Evolutionary conservation across 2,329 filamentous ascomycete genomes (phyloP).

Genomic region (Colletotrichum lini): DNA sequence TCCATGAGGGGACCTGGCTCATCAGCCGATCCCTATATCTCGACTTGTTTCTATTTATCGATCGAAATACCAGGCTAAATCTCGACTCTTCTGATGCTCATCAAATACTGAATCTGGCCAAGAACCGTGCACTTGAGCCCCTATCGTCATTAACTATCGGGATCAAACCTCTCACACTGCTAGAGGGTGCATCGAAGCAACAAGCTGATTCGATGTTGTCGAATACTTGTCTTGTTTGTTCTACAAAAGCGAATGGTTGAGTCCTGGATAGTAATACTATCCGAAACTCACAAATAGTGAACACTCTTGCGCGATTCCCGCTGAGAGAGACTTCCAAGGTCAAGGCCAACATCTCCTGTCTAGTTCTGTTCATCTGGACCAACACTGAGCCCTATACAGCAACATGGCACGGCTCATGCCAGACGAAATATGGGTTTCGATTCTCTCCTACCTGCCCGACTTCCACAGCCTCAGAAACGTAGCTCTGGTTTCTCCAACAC

Average conservation of each 20-base stretch:
- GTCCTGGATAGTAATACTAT: no score
- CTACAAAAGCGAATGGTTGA: background rate
- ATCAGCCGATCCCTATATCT: background rate
- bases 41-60: no score
- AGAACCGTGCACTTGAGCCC: background rate
- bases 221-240: background rate
- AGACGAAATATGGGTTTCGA: conserved; percentile 35
- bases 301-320: background rate
- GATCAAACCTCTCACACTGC: background rate
- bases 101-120: background rate
- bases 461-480: conserved; percentile 26
- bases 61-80: background rate
- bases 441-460: conserved; percentile 28
- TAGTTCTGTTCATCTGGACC: background rate
- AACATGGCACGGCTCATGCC: conserved; percentile 14
- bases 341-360: background rate
- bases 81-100: no score
- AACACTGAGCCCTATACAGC: background rate
- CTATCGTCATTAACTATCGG: background rate
- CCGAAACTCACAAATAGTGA: background rate
- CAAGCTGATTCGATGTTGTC: background rate
- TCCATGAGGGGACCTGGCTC: background rate
- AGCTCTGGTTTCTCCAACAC: conserved; percentile 23
- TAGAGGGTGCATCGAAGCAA: background rate
- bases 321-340: background rate